These are phyloP conservation scores for Penicillium macrosclerotiorum DNA, from an alignment of 495 filamentous ascomycete genomes.

Conservation along the genomic window DNA sequence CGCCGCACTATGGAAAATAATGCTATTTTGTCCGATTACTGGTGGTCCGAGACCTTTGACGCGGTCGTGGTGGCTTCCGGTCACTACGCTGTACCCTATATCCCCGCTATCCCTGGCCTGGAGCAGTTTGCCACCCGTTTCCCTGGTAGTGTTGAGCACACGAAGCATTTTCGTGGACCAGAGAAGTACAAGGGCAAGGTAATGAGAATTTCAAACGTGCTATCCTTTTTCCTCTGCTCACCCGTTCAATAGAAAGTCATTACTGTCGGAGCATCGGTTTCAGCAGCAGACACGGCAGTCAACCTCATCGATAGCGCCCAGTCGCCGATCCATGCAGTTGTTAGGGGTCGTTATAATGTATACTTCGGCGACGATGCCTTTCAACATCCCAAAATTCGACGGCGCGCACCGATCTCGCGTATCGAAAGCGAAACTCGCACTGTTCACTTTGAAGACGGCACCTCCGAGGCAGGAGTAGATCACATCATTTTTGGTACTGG, in stretches of 20 bases:
- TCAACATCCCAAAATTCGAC: slow-evolving; percentile 46
- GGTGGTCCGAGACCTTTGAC: slow-evolving; percentile 55
- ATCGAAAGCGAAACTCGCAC: slow-evolving; percentile 38
- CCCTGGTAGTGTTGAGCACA: slow-evolving; percentile 37
- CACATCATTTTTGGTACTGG: slow-evolving; percentile 59
- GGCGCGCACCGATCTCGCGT: slow-evolving; percentile 44
- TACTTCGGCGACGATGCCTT: slow-evolving; percentile 54
- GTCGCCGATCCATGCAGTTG: slow-evolving; percentile 35
- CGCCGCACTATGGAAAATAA: slow-evolving; percentile 26
- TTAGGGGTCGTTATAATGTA: slow-evolving; percentile 44
- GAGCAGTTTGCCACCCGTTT: slow-evolving; percentile 33
- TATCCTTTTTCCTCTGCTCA: slow-evolving; percentile 1
- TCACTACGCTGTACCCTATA: slow-evolving; percentile 70
- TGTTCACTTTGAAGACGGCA: slow-evolving; percentile 50
- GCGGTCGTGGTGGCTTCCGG: slow-evolving; percentile 79
- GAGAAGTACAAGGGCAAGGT: slow-evolving; percentile 41
- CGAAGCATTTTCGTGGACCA: slow-evolving; percentile 40
- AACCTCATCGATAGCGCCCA: slow-evolving; percentile 32
- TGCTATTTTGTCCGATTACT: slow-evolving; percentile 30
- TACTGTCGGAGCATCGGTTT: slow-evolving; percentile 43
- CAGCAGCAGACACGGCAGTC: slow-evolving; percentile 41
- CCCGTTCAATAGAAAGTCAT: slow-evolving; percentile 33
- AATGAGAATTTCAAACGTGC: not conserved
- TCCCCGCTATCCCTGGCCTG: slow-evolving; percentile 57
- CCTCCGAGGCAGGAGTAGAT: slow-evolving; percentile 46